Conservation (phyloP, 768 basidiomycete genomes). For the Panaeolus cyanescens region DNA sequence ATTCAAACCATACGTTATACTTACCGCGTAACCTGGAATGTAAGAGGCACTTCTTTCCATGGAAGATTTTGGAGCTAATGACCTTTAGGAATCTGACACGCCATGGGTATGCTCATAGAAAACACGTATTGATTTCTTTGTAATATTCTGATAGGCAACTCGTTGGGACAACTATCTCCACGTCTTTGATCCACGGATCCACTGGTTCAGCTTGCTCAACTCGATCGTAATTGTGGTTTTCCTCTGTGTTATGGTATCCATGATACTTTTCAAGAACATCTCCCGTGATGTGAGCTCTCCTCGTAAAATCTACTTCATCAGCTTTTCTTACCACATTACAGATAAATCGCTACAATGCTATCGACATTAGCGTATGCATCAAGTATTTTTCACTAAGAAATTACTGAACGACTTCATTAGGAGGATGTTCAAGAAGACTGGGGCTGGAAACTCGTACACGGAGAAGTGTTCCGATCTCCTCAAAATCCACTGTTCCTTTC, state of each 20-base stretch:
- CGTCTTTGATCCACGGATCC: slow-evolving; percentile 91
- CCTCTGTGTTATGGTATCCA: slow-evolving; percentile 90
- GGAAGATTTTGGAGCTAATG: background rate
- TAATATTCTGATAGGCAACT: slow-evolving; percentile 62
- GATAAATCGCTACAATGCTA: slow-evolving; percentile 93
- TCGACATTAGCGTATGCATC: slow-evolving; percentile 77
- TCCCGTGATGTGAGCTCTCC: slow-evolving; percentile 73
- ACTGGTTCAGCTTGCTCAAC: slow-evolving; percentile 96
- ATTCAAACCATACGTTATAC: slow-evolving; percentile 78
- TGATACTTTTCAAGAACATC: slow-evolving; percentile 85
- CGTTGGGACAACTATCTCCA: slow-evolving; percentile 97
- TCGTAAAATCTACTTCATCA: background rate
- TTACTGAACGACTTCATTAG: slow-evolving; percentile 34
- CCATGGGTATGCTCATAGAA: slow-evolving; percentile 60
- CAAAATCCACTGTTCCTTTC: slow-evolving; percentile 75
- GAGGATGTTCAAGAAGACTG: slow-evolving; percentile 97
- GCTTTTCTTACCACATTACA: slow-evolving; percentile 30
- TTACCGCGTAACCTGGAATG: slow-evolving; percentile 87
- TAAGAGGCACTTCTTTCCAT: slow-evolving; percentile 32
- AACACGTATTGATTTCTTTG: background rate
- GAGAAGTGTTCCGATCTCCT: slow-evolving; percentile 92
- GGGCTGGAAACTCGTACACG: slow-evolving; percentile 98
- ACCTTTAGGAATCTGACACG: slow-evolving; percentile 73
- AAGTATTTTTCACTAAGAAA: background rate
- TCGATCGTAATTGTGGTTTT: slow-evolving; percentile 90